A percentile compares a stretch with the other conserved stretches of the same genome.
phyloP scores from a whole-genome alignment of 306 rosid genomes.

The Ceratonia siliqua region DNA sequence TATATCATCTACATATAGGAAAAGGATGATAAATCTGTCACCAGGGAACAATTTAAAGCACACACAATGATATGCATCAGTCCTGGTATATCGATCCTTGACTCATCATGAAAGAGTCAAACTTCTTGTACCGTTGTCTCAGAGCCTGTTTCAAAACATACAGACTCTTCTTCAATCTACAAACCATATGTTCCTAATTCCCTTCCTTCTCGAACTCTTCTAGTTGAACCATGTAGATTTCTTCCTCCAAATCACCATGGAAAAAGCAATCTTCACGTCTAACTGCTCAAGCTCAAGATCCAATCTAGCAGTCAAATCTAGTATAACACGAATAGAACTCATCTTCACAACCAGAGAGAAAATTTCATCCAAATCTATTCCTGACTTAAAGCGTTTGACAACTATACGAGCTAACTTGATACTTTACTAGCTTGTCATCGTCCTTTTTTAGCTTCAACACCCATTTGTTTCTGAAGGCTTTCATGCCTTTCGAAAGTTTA shows the following conservation, averaged over 20 bases:
- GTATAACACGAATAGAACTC: background rate
- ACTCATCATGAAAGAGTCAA: background rate
- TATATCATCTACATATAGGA: slow-evolving; percentile 1
- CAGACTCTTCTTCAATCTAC: background rate
- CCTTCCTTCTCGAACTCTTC: background rate
- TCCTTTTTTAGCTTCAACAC: no score
- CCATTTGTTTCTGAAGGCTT: background rate
- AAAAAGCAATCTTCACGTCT: background rate
- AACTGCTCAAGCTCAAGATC: background rate
- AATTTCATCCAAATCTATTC: background rate
- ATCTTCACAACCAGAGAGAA: background rate
- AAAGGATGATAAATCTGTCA: background rate
- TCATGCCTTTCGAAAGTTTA: background rate
- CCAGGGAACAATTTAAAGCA: background rate
- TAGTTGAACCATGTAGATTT: background rate
- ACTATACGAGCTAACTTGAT: background rate
- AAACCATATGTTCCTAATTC: background rate
- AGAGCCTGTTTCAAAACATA: background rate
- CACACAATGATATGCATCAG: background rate
- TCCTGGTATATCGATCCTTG: no score
- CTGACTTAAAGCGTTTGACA: background rate
- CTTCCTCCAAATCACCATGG: background rate
- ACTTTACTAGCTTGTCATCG: background rate
- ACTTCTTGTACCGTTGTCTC: background rate
- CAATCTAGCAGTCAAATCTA: no score